A percentile compares a stretch with the other conserved stretches of the same genome.
These are phyloP conservation scores for Coprinopsis marcescibilis DNA, from an alignment of 768 basidiomycete genomes.

Conservation along the genomic window DNA sequence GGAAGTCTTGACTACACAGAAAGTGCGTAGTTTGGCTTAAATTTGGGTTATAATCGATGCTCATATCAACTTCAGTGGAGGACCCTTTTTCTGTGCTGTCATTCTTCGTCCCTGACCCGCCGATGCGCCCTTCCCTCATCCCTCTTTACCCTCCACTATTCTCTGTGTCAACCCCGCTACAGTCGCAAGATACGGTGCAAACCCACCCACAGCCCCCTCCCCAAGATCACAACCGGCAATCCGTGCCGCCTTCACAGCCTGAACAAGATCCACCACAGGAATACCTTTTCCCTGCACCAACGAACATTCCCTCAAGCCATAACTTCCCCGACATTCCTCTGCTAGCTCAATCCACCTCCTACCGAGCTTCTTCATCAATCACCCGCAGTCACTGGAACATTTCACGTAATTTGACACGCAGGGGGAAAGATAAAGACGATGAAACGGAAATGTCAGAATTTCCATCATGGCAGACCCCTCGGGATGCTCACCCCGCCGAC, in stretches of 20 bases:
- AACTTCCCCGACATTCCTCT: slow-evolving; percentile 17
- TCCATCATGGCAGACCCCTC: slow-evolving; percentile 41
- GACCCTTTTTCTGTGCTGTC: slow-evolving; percentile 70
- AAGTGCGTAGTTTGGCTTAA: slow-evolving; percentile 39
- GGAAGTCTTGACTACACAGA: slow-evolving; percentile 75
- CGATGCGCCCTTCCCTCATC: slow-evolving; percentile 47
- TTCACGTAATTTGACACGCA: slow-evolving; percentile 41
- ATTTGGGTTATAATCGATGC: slow-evolving; percentile 5
- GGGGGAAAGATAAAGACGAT: slow-evolving; percentile 48
- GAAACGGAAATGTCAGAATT: slow-evolving; percentile 33
- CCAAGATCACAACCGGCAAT: not conserved
- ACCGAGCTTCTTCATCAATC: slow-evolving; percentile 19
- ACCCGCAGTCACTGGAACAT: slow-evolving; percentile 61
- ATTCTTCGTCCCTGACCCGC: slow-evolving; percentile 53
- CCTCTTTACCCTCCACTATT: slow-evolving; percentile 47
- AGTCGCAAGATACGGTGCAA: slow-evolving; percentile 18
- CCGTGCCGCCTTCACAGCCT: not conserved
- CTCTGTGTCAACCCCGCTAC: slow-evolving; percentile 20
- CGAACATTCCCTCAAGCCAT: slow-evolving; percentile 21
- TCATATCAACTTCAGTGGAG: slow-evolving; percentile 47
- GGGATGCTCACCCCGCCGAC: slow-evolving; percentile 51
- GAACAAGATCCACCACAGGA: not conserved
- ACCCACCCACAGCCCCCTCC: not conserved
- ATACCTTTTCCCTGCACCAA: slow-evolving; percentile 22
- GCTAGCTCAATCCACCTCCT: slow-evolving; percentile 9